Evolutionary conservation across 371 early-diverging fungal species (phyloP), one percentile per base, ranked within the genome.

Genomic region (Vairimorpha necatrix): DNA sequence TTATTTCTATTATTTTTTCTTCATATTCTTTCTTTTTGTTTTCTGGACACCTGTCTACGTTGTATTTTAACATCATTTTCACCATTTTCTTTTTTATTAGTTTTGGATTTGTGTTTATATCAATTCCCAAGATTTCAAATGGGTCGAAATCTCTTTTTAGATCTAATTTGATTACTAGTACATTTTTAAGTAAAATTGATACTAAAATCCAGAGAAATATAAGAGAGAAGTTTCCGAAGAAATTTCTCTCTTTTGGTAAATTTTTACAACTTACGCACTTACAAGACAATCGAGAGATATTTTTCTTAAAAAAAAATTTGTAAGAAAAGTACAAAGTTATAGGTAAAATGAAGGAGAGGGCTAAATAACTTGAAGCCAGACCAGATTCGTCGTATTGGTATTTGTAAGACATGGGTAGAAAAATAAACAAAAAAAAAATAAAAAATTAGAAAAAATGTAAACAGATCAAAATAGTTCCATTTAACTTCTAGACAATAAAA

Each of bases 371-470:
- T n/a, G 75, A 63, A 18, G 80, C 67, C n/a, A 83, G 69, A 0
- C 83, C 83, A 32, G 72, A 69, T n/a, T 81, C 77, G 53, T 83
- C 83, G 62, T 80, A 83, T 53, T 77, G 47, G 48, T 83, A 79
- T n/a, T 76, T 46, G 62, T 80, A 79, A 16, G 71, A 48, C 74
- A 79, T 74, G 63, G 63, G 63, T 63, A 11, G 4, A 36, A 63
- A 63, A 63, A 63, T 14, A 63, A 36, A 36, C 2, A 63, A 36
- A 36, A 63, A 32, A 1, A 28, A 50, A 7, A 50, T 7, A 13
- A 16, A 13, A 13, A 50, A 13, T 20, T 20, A 13, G 18, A 50
- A 18, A 50, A 20, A 24, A 13, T 13, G 22, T 13, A 50, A 6
- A 50, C 16, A 50, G 22, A n/a, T n/a, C n/a, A n/a, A n/a, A n/a